Percentiles rank a stretch among this genome's conserved stretches.
phyloP scores from a whole-genome alignment of 2,329 filamentous ascomycete species.

The Elsinoe arachidis region DNA sequence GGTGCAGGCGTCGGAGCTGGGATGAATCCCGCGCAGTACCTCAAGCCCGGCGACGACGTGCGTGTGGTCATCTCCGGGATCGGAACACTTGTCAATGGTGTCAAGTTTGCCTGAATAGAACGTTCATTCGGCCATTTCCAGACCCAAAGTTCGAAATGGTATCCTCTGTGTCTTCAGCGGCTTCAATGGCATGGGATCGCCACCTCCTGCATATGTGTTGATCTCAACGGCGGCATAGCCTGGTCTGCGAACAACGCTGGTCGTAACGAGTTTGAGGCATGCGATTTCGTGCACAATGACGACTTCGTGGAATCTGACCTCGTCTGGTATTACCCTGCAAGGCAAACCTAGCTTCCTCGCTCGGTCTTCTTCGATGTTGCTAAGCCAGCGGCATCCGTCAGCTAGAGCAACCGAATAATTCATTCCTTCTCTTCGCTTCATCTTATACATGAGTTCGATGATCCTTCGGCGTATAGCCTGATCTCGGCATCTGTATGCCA shows the following conservation, averaged over 20 bases:
- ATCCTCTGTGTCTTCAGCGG: background rate
- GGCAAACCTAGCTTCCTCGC: background rate
- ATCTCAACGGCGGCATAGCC: background rate
- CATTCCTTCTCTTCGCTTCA: slow-evolving; percentile 5
- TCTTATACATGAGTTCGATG: slow-evolving; percentile 7
- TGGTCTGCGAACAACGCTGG: background rate
- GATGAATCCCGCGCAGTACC: too few relatives aligned
- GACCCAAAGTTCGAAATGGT: background rate
- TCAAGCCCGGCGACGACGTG: too few relatives aligned
- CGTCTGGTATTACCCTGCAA: background rate
- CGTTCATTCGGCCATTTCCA: background rate
- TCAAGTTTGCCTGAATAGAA: background rate
- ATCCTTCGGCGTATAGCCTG: background rate
- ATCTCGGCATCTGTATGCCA: background rate
- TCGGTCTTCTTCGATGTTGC: background rate
- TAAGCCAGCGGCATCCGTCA: slow-evolving; percentile 1
- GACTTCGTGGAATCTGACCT: background rate
- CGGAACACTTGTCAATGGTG: background rate
- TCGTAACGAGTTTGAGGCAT: background rate
- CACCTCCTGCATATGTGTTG: slow-evolving; percentile 1
- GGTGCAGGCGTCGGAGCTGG: too few relatives aligned
- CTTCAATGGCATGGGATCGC: slow-evolving; percentile 4
- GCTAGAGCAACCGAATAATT: slow-evolving; percentile 5
- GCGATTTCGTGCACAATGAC: background rate
- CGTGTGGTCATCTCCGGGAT: too few relatives aligned